Evolutionary conservation across 805 yeast genomes (phyloP).

Genomic region (Candida stauntonica): DNA sequence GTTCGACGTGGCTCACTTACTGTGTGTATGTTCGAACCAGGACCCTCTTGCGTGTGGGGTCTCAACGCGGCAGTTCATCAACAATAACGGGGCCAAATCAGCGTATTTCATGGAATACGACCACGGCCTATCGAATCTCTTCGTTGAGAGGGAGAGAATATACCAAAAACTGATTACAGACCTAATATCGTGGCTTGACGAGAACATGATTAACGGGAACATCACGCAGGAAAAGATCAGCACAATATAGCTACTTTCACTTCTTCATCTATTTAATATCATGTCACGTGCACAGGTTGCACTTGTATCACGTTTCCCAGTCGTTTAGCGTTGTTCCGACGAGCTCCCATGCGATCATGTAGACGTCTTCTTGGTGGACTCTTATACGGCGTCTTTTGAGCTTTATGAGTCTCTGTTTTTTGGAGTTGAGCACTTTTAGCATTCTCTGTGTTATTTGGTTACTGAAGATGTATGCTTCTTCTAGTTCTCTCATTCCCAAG

Average conservation of each 20-base stretch:
- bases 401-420: slow-evolving; percentile 5
- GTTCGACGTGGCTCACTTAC: slow-evolving; percentile 14
- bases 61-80: slow-evolving; percentile 9
- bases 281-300: too few species aligned
- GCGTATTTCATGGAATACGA: slow-evolving; percentile 13
- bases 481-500: slow-evolving; percentile 21
- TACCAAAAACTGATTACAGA: slow-evolving; percentile 16
- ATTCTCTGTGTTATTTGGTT: slow-evolving; percentile 9
- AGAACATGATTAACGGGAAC: slow-evolving; percentile 1
- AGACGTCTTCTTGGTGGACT: slow-evolving; percentile 6
- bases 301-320: slow-evolving; percentile 1
- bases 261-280: background rate
- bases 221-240: background rate
- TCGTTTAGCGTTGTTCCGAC: slow-evolving; percentile 11
- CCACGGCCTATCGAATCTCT: slow-evolving; percentile 19
- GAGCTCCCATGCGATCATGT: slow-evolving; percentile 18
- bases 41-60: slow-evolving; percentile 8
- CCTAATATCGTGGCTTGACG: slow-evolving; percentile 20
- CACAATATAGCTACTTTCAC: background rate
- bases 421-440: slow-evolving; percentile 3
- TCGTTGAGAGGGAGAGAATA: slow-evolving; percentile 19
- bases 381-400: slow-evolving; percentile 16
- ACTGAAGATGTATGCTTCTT: slow-evolving; percentile 19
- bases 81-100: slow-evolving; percentile 14
- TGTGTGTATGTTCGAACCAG: slow-evolving; percentile 15